Conservation (phyloP, 164 flowering plant species). For the Houttuynia cordata region DNA sequence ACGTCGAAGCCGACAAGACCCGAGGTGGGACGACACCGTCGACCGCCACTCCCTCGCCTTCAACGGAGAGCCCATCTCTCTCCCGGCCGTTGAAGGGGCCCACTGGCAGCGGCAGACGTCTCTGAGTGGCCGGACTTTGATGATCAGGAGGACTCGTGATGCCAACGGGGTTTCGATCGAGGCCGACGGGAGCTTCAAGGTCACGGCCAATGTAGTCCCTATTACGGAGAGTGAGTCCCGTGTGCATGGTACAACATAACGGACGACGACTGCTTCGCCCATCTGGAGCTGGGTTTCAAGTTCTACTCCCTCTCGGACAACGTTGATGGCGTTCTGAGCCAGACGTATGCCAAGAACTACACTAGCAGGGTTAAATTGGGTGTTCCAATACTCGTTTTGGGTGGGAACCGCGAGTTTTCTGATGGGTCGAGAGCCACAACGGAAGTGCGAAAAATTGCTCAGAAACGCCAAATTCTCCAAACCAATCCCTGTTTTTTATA, state of each 20-base stretch:
- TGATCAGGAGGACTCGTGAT: conserved; percentile 16
- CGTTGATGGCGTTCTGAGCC: conserved; percentile 15
- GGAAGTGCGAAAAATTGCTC: no score
- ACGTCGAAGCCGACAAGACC: conserved; percentile 35
- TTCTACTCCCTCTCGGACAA: conserved; percentile 6
- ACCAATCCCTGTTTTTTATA: no score
- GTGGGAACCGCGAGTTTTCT: neutral
- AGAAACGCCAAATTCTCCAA: no score
- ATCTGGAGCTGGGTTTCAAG: conserved; percentile 15
- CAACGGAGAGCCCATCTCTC: conserved; percentile 26
- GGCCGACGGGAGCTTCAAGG: conserved; percentile 30
- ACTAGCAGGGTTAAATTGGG: conserved; percentile 7
- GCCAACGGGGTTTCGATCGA: conserved; percentile 30
- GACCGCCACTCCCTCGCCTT: conserved; percentile 34
- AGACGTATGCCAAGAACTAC: conserved; percentile 9
- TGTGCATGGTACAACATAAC: conserved; percentile 27
- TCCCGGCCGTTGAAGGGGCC: conserved; percentile 24
- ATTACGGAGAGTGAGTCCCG: conserved; percentile 42
- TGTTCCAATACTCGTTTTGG: neutral
- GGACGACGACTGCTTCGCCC: conserved; percentile 17
- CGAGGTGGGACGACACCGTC: conserved; percentile 39
- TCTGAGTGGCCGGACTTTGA: conserved; percentile 8
- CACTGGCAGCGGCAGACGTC: conserved; percentile 13
- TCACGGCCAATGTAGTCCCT: conserved; percentile 48
- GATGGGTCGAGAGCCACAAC: no score